These are phyloP conservation scores for Lumnitzera racemosa DNA, from an alignment of 345 rosid species.

Conservation along the genomic window DNA sequence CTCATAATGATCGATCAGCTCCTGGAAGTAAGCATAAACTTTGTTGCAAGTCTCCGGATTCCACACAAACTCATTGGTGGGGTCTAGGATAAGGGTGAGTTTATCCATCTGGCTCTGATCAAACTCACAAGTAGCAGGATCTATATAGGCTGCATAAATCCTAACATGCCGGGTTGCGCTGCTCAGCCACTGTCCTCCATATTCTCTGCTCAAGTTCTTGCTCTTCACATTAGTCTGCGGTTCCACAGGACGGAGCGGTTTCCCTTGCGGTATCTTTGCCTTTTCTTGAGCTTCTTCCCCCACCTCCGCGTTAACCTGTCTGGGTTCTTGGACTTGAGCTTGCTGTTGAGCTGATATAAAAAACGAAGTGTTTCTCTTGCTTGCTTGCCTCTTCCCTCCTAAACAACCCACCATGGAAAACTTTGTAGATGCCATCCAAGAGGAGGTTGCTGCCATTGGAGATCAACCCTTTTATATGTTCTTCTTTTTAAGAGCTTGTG, in stretches of 20 bases:
- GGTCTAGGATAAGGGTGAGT: conserved; percentile 85
- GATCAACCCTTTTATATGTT: too few species aligned
- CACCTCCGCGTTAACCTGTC: conserved; percentile 14
- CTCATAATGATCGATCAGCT: conserved; percentile 97
- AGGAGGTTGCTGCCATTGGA: conserved; percentile 38
- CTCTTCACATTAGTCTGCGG: conserved; percentile 67
- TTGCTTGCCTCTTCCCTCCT: conserved; percentile 13
- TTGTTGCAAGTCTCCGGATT: conserved; percentile 52
- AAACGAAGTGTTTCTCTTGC: neutral
- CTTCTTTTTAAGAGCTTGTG: too few species aligned
- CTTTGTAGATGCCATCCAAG: conserved; percentile 41
- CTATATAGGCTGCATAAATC: conserved; percentile 72
- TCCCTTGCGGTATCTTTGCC: conserved; percentile 26
- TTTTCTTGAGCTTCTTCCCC: conserved; percentile 14
- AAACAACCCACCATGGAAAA: conserved; percentile 33
- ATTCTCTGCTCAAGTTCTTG: conserved; percentile 58
- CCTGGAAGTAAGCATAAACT: conserved; percentile 79
- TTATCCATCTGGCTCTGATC: conserved; percentile 83
- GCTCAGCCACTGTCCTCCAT: conserved; percentile 78
- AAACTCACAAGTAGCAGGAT: conserved; percentile 59
- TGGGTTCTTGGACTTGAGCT: conserved; percentile 23
- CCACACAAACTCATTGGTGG: conserved; percentile 80
- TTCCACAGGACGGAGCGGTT: conserved; percentile 73
- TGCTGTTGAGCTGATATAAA: conserved; percentile 38
- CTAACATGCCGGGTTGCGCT: conserved; percentile 64